Conservation (phyloP, 768 basidiomycete species). For the Leucosporidium creatinivorum region DNA sequence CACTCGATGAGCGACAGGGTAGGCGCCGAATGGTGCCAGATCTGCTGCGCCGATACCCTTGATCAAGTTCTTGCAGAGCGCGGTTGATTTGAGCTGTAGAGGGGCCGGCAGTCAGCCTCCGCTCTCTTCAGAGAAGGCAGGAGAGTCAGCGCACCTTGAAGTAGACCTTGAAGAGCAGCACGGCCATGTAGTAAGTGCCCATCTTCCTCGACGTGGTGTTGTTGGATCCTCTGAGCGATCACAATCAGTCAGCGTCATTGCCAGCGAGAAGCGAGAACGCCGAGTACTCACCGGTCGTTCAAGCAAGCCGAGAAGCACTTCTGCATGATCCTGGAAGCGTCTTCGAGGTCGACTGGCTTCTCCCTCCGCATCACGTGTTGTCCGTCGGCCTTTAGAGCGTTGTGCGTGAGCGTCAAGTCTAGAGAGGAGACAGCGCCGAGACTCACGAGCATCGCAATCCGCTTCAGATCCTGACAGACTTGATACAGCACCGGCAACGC, state of each 20-base stretch:
- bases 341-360: slow-evolving; percentile 33
- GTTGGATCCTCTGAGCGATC: slow-evolving; percentile 4
- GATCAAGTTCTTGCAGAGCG: slow-evolving; percentile 82
- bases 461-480: slow-evolving; percentile 31
- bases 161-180: slow-evolving; percentile 84
- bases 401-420: neutral
- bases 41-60: slow-evolving; percentile 81
- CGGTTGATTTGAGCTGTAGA: slow-evolving; percentile 75
- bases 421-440: neutral
- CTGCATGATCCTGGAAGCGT: slow-evolving; percentile 30
- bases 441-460: slow-evolving; percentile 25
- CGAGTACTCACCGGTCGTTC: slow-evolving; percentile 58
- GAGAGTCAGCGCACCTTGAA: slow-evolving; percentile 59
- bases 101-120: neutral
- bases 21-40: slow-evolving; percentile 65
- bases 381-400: slow-evolving; percentile 19
- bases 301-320: slow-evolving; percentile 53
- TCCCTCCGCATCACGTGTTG: slow-evolving; percentile 5
- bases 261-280: neutral
- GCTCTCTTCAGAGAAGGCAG: neutral
- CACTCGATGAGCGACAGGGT: slow-evolving; percentile 47
- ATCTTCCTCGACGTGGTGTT: slow-evolving; percentile 70
- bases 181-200: slow-evolving; percentile 88
- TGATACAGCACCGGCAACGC: slow-evolving; percentile 30
- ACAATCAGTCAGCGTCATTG: neutral